Conservation (phyloP, 352 stramenopile species). For the Phytophthora boehmeriae region DNA sequence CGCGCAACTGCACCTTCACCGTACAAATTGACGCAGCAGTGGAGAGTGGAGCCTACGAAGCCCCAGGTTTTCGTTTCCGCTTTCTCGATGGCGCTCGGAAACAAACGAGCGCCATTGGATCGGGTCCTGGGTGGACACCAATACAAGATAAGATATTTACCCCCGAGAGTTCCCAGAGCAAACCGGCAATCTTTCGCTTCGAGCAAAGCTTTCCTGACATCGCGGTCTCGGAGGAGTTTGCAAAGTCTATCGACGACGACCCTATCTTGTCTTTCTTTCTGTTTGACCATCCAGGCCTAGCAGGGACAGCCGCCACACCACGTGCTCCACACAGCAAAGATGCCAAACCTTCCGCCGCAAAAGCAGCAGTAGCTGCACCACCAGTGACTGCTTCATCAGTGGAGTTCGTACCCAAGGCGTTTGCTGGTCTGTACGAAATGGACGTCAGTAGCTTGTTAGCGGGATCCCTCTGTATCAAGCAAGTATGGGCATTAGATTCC, state of each 20-base stretch:
- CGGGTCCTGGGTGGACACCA: conserved; percentile 36
- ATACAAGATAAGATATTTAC: conserved; percentile 11
- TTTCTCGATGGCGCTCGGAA: conserved; percentile 73
- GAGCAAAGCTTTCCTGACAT: conserved; percentile 58
- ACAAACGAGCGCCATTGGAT: conserved; percentile 47
- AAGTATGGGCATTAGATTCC: conserved; percentile 39
- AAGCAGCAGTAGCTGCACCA: conserved; percentile 9
- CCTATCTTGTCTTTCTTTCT: conserved; percentile 72
- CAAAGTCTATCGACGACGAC: conserved; percentile 53
- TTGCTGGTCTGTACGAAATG: conserved; percentile 62
- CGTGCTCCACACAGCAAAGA: conserved; percentile 29
- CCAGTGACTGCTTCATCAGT: conserved; percentile 10
- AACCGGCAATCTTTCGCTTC: conserved; percentile 37
- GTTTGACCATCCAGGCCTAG: conserved; percentile 46
- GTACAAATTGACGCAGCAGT: conserved; percentile 65
- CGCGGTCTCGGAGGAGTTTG: conserved; percentile 52
- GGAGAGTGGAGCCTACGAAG: conserved; percentile 43
- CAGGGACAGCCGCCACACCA: conserved; percentile 17
- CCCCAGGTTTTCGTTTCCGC: conserved; percentile 68
- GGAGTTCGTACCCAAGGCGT: conserved; percentile 31
- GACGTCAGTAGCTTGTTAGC: conserved; percentile 62
- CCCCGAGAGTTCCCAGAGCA: not conserved
- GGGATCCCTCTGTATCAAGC: conserved; percentile 43
- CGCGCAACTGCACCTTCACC: conserved; percentile 62
- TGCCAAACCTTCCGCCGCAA: conserved; percentile 27